Evolutionary conservation across 2,329 filamentous ascomycete genomes (phyloP).

Genomic region (Beauveria asiatica): DNA sequence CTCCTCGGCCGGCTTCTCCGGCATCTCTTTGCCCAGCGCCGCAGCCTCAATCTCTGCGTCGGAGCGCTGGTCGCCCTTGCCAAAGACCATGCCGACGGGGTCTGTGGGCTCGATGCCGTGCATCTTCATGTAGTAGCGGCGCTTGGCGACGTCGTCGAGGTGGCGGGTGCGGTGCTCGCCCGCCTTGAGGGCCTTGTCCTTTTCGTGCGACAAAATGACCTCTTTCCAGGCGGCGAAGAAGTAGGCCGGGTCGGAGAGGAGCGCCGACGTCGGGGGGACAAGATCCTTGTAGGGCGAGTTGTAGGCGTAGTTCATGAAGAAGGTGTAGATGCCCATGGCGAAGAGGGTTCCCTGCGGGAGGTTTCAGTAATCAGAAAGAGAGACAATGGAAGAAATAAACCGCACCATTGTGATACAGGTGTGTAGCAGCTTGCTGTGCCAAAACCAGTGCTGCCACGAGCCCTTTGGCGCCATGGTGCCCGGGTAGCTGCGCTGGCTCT

Average conservation of each 20-base stretch:
- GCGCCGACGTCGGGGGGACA: constrained; percentile 61
- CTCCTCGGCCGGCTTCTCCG: constrained; percentile 19
- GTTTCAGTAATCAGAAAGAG: background rate
- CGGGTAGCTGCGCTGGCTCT: constrained; percentile 68
- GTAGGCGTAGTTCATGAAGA: constrained; percentile 67
- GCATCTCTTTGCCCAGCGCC: constrained; percentile 28
- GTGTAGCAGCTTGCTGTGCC: constrained; percentile 70
- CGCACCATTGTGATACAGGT: constrained; percentile 74
- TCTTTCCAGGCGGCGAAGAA: constrained; percentile 58
- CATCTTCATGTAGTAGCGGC: constrained; percentile 74
- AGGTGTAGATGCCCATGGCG: constrained; percentile 61
- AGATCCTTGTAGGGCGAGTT: constrained; percentile 74
- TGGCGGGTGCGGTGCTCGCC: constrained; percentile 63
- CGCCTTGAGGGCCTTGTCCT: constrained; percentile 59
- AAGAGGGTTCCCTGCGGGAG: constrained; percentile 52
- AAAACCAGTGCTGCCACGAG: constrained; percentile 75
- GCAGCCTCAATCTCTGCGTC: constrained; percentile 28
- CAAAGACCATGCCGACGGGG: constrained; percentile 40
- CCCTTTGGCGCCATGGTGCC: constrained; percentile 81
- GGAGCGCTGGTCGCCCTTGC: constrained; percentile 27
- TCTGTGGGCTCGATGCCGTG: constrained; percentile 67
- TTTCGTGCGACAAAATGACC: constrained; percentile 68
- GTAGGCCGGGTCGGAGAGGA: constrained; percentile 60
- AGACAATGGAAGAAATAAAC: background rate
- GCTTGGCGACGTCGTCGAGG: constrained; percentile 81